Evolutionary conservation across 805 yeast genomes (phyloP).

Genomic region (Maudiozyma turicensis): DNA sequence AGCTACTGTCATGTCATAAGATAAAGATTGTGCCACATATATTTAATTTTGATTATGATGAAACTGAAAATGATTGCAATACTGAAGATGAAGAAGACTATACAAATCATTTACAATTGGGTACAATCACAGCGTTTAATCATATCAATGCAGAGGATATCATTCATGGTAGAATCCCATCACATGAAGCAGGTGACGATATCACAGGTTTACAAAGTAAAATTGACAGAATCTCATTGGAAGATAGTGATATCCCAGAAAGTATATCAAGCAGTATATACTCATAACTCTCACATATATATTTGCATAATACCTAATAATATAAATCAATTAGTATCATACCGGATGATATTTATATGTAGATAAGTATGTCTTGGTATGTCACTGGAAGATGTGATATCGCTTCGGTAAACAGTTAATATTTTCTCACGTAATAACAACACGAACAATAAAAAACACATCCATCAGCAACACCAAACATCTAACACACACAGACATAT

Average conservation of each 20-base stretch:
- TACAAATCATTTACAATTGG: not conserved
- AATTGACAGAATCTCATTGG: constrained; percentile 8
- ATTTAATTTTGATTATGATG: constrained; percentile 5
- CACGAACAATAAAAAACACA: no score
- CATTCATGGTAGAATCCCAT: not conserved
- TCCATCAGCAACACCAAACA: no score
- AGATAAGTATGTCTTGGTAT: no score
- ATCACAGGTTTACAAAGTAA: constrained; percentile 8
- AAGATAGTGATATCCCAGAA: not conserved
- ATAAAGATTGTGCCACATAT: not conserved
- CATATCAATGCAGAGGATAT: not conserved
- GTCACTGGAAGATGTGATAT: no score
- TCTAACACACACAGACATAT: not conserved
- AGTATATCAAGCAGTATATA: constrained; percentile 8
- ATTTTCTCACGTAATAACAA: no score
- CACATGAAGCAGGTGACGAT: not conserved
- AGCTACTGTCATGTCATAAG: not conserved
- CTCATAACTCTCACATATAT: not conserved
- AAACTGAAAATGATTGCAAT: constrained; percentile 2
- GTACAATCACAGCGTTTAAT: not conserved
- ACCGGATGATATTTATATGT: no score
- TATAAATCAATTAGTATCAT: no score
- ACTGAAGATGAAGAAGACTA: not conserved
- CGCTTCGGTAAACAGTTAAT: no score
- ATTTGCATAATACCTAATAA: not conserved